Base-by-base conservation (phyloP, 106 monocot species). In the Posidonia australis region DNA sequence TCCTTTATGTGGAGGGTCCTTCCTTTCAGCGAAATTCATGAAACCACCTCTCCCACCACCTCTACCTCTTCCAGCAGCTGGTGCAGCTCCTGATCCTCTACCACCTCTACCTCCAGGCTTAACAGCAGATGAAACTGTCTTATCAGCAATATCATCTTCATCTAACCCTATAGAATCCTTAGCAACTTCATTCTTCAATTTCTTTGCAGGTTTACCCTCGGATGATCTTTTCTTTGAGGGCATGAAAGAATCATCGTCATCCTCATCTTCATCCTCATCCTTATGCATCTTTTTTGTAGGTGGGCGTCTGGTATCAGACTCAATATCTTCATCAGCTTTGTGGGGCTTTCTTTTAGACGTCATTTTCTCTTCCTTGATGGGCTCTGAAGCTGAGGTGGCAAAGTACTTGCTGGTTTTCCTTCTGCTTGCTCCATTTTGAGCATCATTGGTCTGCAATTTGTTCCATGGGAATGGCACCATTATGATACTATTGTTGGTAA, bases 1-100 rank as follows among this genome's bases (percentile, higher is more conserved):
- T 51, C 96, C 98, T 83, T 91, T 91, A 63, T 91, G 98, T 48
- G 98, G 98, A 25, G 98, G 98, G 48, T 87, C 87, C 60, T 87
- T 85, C 65, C 98, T 82, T 66, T 91, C 98, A 57, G 87, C 90
- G 67, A 87, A 96, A 75, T 75, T 87, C 84, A 98, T 85, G 56
- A 81, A 90, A 18, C 83, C 83, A 46, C 93, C 85, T 58, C 98
- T 83, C 45, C 98, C 96, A 74, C 86, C 86, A 13, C 92, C 88
- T 76, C 92, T 62, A 20, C 87, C 80, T 74, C 94, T 78, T 64
- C 86, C 86, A 65, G 76, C 82, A 52, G 63, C 30, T 28, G 84
- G 52, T 46, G 68, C 57, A 17, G 74, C 71, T 59, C 78, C 80
- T n/a, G 76, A 31, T 20, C 81, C 96, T 70, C 82, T 80, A 70